Evolutionary conservation across 1,284 basidiomycete species (phyloP), one percentile per base, ranked within the genome.

Genomic region (Microstroma glucosiphilum): DNA sequence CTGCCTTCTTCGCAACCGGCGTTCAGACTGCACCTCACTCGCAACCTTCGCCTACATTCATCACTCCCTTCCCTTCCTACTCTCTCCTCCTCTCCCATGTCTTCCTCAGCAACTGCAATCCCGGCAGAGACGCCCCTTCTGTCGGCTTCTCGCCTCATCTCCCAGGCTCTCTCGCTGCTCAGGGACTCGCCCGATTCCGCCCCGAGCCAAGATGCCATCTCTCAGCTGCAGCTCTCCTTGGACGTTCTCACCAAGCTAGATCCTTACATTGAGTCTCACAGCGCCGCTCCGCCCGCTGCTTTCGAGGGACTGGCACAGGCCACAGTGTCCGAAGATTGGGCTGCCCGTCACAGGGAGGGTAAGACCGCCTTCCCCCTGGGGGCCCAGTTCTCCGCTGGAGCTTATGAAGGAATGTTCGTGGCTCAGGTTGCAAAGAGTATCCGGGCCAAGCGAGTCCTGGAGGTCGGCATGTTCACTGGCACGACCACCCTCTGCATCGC

Each of bases 381-480:
- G 1, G 60, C 69, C 0, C 60, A 61, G 0, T 73, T 68, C 68
- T 66, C 64, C 1, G 72, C 72, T 0, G 72, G 72, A 9, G 65
- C 65, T 0, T 73, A 73, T 57, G 69, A 73, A 51, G 72, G 72
- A 26, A 66, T 63, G 40, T 67, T 70, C 49, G 65, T 73, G 21
- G 72, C 69, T 13, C 58, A 68, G 53, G 61, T 73, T 9, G 71
- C 70, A 40, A 58, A 59, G 26, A 55, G 68, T 43, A 66, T 67
- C 17, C 46, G 43, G 1, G 70, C 72, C 0, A 68, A 64, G 54
- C 63, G 68, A 13, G 72, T 68, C 15, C 62, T 73, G 40, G 72
- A 73, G 59, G 40, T 65, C 26, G 72, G 72, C 56, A 73, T 73
- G 72, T 72, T 72, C 25, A 73, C 72, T 2, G 72, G 72, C 25